These are phyloP conservation scores for Phytopythium aichiense DNA, from an alignment of 352 stramenopile genomes.

Conservation along the genomic window DNA sequence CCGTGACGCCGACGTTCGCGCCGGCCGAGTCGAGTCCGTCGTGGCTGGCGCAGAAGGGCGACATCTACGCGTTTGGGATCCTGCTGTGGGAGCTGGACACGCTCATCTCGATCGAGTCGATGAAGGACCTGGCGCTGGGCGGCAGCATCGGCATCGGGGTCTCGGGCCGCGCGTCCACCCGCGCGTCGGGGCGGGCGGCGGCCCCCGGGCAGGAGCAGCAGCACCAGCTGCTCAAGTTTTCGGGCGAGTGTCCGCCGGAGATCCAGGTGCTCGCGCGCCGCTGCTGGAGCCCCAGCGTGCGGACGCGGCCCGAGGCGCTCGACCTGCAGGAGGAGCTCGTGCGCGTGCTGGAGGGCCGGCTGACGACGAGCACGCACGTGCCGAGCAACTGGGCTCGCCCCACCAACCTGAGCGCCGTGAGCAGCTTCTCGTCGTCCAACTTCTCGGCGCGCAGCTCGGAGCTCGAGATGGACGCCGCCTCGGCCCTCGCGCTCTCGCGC, in stretches of 20 bases:
- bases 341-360: slow-evolving; percentile 55
- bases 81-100: slow-evolving; percentile 76
- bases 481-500: slow-evolving; percentile 26
- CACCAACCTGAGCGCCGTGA: slow-evolving; percentile 37
- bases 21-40: slow-evolving; percentile 11
- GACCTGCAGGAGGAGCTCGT: slow-evolving; percentile 75
- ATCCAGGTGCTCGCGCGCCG: slow-evolving; percentile 47
- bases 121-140: slow-evolving; percentile 35
- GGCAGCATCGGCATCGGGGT: not conserved
- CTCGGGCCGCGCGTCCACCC: slow-evolving; percentile 1
- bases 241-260: slow-evolving; percentile 49
- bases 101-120: slow-evolving; percentile 54
- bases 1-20: slow-evolving; percentile 10
- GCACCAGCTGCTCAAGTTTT: slow-evolving; percentile 60
- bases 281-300: slow-evolving; percentile 55
- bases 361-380: slow-evolving; percentile 39
- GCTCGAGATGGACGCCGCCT: slow-evolving; percentile 18
- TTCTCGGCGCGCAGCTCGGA: slow-evolving; percentile 28
- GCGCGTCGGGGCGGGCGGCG: not conserved
- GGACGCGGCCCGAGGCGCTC: slow-evolving; percentile 48
- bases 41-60: slow-evolving; percentile 39
- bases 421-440: slow-evolving; percentile 45
- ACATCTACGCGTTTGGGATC: slow-evolving; percentile 71
- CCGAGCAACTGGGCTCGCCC: slow-evolving; percentile 52
- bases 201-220: slow-evolving; percentile 13